Evolutionary conservation across 768 basidiomycete genomes (phyloP).

Genomic region (Tubosaeta brunneosetosa): DNA sequence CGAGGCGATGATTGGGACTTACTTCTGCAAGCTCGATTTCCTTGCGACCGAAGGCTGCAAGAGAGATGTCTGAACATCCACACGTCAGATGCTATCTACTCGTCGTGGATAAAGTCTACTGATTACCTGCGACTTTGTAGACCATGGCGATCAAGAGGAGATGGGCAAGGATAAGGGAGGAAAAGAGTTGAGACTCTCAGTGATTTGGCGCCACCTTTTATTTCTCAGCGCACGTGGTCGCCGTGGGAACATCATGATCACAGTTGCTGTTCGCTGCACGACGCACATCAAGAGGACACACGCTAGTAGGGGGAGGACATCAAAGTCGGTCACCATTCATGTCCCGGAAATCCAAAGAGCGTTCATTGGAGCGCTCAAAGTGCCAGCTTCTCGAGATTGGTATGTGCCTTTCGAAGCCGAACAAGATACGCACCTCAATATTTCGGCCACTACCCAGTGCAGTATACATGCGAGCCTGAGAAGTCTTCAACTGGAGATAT

Average conservation of each 20-base stretch:
- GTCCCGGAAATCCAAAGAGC: neutral
- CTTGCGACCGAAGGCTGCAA: slow-evolving; percentile 99
- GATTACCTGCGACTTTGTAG: slow-evolving; percentile 85
- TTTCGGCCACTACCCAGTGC: slow-evolving; percentile 33
- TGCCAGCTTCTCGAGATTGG: slow-evolving; percentile 66
- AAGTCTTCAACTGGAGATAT: slow-evolving; percentile 18
- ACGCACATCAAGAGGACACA: neutral
- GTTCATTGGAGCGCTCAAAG: slow-evolving; percentile 13
- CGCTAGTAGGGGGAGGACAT: neutral
- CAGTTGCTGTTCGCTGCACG: neutral
- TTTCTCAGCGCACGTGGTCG: slow-evolving; percentile 26
- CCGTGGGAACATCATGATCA: slow-evolving; percentile 22
- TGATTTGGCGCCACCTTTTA: slow-evolving; percentile 29
- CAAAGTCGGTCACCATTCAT: slow-evolving; percentile 1
- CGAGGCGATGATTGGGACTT: slow-evolving; percentile 20
- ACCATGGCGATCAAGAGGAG: slow-evolving; percentile 45
- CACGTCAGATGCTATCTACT: neutral
- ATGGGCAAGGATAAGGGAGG: slow-evolving; percentile 24
- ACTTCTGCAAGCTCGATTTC: slow-evolving; percentile 99
- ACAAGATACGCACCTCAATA: slow-evolving; percentile 3
- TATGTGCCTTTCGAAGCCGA: slow-evolving; percentile 6
- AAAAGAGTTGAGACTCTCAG: slow-evolving; percentile 13
- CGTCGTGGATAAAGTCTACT: neutral
- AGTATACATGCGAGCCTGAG: slow-evolving; percentile 57
- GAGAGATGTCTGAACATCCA: slow-evolving; percentile 67